Conservation (phyloP, 1,139 yeast genomes). For the Yamadazyma conglobata region DNA sequence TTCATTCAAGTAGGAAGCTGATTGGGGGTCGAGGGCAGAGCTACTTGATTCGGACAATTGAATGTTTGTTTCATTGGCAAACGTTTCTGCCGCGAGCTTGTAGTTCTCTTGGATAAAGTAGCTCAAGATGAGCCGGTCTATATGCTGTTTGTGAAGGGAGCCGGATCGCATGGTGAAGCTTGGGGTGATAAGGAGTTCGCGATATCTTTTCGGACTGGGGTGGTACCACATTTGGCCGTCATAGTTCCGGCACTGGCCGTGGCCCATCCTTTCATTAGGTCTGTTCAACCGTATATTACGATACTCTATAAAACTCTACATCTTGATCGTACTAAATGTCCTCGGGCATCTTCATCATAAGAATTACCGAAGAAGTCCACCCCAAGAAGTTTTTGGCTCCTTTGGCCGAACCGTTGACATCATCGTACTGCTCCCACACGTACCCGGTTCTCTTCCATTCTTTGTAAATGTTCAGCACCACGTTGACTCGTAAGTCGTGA, state of each 20-base stretch:
- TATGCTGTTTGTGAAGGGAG: conserved; percentile 28
- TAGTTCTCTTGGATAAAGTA: conserved; percentile 60
- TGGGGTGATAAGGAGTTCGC: too few relatives aligned
- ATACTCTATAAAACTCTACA: too few relatives aligned
- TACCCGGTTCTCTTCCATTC: conserved; percentile 77
- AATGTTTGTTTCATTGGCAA: conserved; percentile 42
- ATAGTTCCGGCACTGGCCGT: too few relatives aligned
- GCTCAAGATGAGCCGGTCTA: conserved; percentile 48
- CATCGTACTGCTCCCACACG: conserved; percentile 91
- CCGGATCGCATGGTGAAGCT: too few relatives aligned
- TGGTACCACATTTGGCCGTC: too few relatives aligned
- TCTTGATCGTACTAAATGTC: conserved; percentile 16
- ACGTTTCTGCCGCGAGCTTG: conserved; percentile 47
- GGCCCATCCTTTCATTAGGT: too few relatives aligned
- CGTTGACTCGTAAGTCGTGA: conserved; percentile 54
- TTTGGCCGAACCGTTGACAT: conserved; percentile 65
- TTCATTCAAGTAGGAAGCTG: conserved; percentile 11
- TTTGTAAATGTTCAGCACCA: conserved; percentile 63
- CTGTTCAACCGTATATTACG: too few relatives aligned
- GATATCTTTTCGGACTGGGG: too few relatives aligned
- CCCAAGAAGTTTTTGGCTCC: conserved; percentile 92
- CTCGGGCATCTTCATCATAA: conserved; percentile 80
- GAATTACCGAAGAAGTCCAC: conserved; percentile 83
- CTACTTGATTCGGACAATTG: conserved; percentile 14
- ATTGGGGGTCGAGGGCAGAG: conserved; percentile 7